Evolutionary conservation across 805 yeast genomes (phyloP), one percentile per base, ranked within the genome.

Genomic region (Yamadazyma nakazawae): DNA sequence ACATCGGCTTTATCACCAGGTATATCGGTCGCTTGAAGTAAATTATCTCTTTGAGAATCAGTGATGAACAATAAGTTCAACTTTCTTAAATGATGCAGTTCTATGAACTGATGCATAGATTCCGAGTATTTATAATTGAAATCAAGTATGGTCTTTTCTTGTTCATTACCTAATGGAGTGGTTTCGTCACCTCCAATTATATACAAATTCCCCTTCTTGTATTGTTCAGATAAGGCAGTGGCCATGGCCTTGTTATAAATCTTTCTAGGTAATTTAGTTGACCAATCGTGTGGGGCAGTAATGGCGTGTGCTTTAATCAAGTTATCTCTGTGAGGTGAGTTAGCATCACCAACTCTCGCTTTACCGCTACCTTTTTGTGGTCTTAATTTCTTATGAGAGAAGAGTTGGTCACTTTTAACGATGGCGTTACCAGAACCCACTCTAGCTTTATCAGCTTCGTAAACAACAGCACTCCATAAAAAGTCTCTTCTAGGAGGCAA

Each of bases 331-430:
- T 84, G 85, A 42, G 99, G 99, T 19, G 96, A 88, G 60, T 91
- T 92, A 49, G 87, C 90, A 68, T 91, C 97, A 72, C 99, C 99
- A 45, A 81, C 85, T 75, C 99, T 84, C 45, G 99, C 99, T 51
- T 79, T 78, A 69, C 99, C 99, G 13, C 88, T 72, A 50, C 98
- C 98, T 68, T 94, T 94, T 69, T 94, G 99, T 26, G 89, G 88
- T 34, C 81, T 75, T 55, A 94, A 72, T 63, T 94, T 94, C 59
- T 79, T 78, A 66, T 95, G 79, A 19, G 96, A 85, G 64, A 80
- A 91, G 49, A 91, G 90, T 67, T 85, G 85, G 56, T 88, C 92
- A 32, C 88, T 79, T 67, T 97, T 84, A 48, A 94, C 88, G 32
- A 88, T 85, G 28, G 94, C 95, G 59, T 84, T 85, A 1, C 88